phyloP scores from a whole-genome alignment of 2,329 filamentous ascomycete genomes.

The Hypoxylon sp. region DNA sequence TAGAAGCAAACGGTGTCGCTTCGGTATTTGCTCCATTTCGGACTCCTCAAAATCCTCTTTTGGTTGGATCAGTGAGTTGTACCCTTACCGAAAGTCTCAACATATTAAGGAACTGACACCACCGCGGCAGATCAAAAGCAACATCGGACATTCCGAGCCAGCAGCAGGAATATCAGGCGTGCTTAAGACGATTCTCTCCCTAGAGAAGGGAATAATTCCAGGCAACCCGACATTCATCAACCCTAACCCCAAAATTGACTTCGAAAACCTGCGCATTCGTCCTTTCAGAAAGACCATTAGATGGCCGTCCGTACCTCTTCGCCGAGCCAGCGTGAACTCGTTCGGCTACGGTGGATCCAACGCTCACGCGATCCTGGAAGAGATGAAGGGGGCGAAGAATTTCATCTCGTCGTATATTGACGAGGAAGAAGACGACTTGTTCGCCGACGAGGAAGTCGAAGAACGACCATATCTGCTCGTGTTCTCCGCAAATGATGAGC shows the following conservation, averaged over 20 bases:
- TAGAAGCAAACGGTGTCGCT: constrained; percentile 51
- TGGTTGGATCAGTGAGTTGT: constrained; percentile 41
- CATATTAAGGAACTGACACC: not conserved
- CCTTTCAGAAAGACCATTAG: constrained; percentile 20
- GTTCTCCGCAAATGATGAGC: constrained; percentile 45
- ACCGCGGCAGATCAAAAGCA: constrained; percentile 30
- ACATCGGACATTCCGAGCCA: constrained; percentile 49
- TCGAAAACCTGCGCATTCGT: constrained; percentile 29
- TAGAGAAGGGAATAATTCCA: constrained; percentile 49
- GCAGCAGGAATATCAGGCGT: constrained; percentile 45
- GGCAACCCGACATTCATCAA: constrained; percentile 42
- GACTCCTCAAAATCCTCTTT: constrained; percentile 14
- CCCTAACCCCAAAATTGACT: constrained; percentile 23
- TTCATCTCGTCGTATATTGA: constrained; percentile 18
- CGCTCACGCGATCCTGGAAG: constrained; percentile 46
- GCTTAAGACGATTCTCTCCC: constrained; percentile 49
- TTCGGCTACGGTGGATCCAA: constrained; percentile 54
- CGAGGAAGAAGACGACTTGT: constrained; percentile 13
- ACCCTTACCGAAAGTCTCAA: not conserved
- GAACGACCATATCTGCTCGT: constrained; percentile 22
- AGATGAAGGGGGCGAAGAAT: not conserved
- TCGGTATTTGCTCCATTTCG: constrained; percentile 41
- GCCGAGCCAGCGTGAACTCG: constrained; percentile 48
- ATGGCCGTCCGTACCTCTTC: constrained; percentile 41
- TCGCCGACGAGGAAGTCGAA: not conserved